Evolutionary conservation across 306 rosid genomes (phyloP), one percentile per base, ranked within the genome.

Genomic region (Prunus davidiana): DNA sequence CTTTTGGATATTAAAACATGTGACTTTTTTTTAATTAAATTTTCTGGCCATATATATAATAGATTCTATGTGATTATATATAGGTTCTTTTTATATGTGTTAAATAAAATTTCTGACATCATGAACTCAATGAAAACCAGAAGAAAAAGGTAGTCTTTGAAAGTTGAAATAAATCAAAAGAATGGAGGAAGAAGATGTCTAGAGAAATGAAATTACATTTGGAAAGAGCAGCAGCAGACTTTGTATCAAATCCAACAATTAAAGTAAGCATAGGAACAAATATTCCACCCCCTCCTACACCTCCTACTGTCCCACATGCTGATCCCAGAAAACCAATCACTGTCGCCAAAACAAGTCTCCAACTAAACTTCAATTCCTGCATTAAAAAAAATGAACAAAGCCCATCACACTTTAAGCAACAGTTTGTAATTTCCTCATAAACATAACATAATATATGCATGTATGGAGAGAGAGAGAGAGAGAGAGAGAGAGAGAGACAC

Each of bases 271-370:
- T 92, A 12, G 99, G 99, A 68, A 95, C 97, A 34, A 95, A 95
- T 71, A 95, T 95, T 82, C 99, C 99, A 25, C 97, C 97, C 5
- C 96, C 97, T 22, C 98, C 99, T 8, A 95, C 93, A 2, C 99
- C 99, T 60, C 99, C 99, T 19, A 95, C 99, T 1, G 97, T 92
- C 71, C 97, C 97, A 77, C 88, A 95, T 9, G 97, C 97, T 6
- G 96, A 95, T 27, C 99, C 99, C 46, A 92, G 77, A 72, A 95
- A 95, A 43, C 97, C 92, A 50, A 95, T 92, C 65, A 88, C 77
- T 0, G 99, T 92, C 1, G 92, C 97, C 80, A 87, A 75, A 79
- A 66, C 88, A 76, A 95, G 71, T 51, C 82, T 89, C 99, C 96
- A 95, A 81, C 82, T 78, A 5, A 80, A 78, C 80, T 86, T 41